These are phyloP conservation scores for Curvularia eragrostidis DNA, from an alignment of 2,329 filamentous ascomycete species.

Conservation along the genomic window DNA sequence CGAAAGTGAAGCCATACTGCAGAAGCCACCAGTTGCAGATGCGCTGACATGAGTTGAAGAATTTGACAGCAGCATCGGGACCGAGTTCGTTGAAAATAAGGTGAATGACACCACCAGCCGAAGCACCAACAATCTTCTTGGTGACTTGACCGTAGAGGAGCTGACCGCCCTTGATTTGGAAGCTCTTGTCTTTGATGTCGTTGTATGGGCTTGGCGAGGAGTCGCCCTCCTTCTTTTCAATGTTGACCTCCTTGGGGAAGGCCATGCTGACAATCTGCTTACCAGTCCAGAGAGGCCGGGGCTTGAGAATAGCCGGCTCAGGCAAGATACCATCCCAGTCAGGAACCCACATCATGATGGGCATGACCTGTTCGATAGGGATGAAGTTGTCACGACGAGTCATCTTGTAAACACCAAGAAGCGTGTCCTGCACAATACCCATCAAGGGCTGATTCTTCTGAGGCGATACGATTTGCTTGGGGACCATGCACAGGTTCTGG, in stretches of 20 bases:
- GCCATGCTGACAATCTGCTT: constrained; percentile 97
- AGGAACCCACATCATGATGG: constrained; percentile 95
- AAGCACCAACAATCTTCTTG: constrained; percentile 94
- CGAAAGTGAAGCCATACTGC: constrained; percentile 96
- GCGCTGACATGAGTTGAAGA: constrained; percentile 94
- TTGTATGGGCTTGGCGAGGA: constrained; percentile 57
- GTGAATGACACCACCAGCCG: constrained; percentile 89
- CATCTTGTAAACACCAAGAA: constrained; percentile 97
- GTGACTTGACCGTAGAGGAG: constrained; percentile 88
- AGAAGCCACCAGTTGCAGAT: constrained; percentile 98
- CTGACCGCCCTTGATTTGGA: constrained; percentile 85
- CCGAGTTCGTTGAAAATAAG: constrained; percentile 96
- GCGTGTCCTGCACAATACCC: constrained; percentile 98
- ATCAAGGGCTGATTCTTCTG: constrained; percentile 97
- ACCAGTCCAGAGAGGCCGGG: constrained; percentile 91
- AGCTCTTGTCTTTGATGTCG: constrained; percentile 77
- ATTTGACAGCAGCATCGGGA: constrained; percentile 82
- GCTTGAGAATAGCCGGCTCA: constrained; percentile 91
- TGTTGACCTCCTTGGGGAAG: constrained; percentile 84
- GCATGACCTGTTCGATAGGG: constrained; percentile 91
- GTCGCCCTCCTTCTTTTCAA: constrained; percentile 65
- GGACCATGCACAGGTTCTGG: constrained; percentile 95
- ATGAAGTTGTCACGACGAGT: constrained; percentile 92
- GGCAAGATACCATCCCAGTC: constrained; percentile 97
- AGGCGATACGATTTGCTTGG: constrained; percentile 96